Base-by-base conservation (phyloP, 495 filamentous ascomycete species). In the Annulohypoxylon moriforme region DNA sequence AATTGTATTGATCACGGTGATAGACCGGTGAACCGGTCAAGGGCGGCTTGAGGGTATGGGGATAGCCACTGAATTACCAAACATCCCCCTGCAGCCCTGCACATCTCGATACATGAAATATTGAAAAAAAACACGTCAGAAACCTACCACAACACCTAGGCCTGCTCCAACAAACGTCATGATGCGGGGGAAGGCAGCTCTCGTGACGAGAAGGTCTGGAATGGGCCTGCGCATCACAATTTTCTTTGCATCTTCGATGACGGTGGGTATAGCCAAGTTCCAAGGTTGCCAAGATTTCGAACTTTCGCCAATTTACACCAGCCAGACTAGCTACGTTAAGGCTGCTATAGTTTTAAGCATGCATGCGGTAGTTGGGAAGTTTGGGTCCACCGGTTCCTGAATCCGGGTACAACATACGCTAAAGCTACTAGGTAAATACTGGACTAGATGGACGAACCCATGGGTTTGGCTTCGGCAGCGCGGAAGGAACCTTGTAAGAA, bases 191-290 rank as follows among this genome's bases (percentile, higher is more conserved):
- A 29, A 18, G 6, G 58, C 49, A 20, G n/a, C 11, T 60, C 18
- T 63, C 24, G 14, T 57, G 34, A 53, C 27, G 11, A 64, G 46
- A 55, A 64, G 16, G 53, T 53, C 53, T 68, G 64, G 55, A 64
- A 64, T 64, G 64, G 36, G 46, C 18, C 50, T 56, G 69, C 46
- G 20, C 53, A 72, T 72, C 69, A 36, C 50, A 72, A 72, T 72
- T 33, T 72, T 72, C 62, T 44, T 44, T 33, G 52, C 52, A 10
- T 29, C 60, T 44, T 58, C 59, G 47, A 44, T 53, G 38, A 66
- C 36, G 61, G 34, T 59, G 55, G 58, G 55, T 55, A 20, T 33
- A 34, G 29, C 50, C 42, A 57, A 42, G 50, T n/a, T n/a, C n/a
- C n/a, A n/a, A n/a, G n/a, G n/a, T 52, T 10, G 38, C 50, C 42